Evolutionary conservation across 148 eudicot species (phyloP).

Genomic region (Mesembryanthemum crystallinum): DNA sequence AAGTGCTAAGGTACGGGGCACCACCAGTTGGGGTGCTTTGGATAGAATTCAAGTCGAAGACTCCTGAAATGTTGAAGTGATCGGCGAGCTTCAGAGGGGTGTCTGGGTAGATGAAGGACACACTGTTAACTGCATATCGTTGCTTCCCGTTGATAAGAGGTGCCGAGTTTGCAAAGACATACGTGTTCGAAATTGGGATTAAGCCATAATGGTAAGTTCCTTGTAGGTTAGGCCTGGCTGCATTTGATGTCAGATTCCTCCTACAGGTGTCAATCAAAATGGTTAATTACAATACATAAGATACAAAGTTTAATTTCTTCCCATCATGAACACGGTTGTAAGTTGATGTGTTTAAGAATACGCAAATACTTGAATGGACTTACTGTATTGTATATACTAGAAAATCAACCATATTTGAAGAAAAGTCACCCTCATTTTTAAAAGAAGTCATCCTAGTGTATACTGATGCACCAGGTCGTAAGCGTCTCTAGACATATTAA

Average conservation of each 20-base stretch:
- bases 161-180: conserved; percentile 67
- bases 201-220: conserved; percentile 93
- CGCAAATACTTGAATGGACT: no score
- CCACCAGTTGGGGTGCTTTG: conserved; percentile 57
- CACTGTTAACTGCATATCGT: conserved; percentile 77
- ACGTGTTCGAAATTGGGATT: conserved; percentile 49
- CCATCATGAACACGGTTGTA: no score
- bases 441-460: no score
- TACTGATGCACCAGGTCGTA: no score
- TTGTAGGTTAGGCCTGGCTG: conserved; percentile 97
- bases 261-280: conserved; percentile 30
- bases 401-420: no score
- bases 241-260: conserved; percentile 96
- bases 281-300: not conserved
- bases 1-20: conserved; percentile 44
- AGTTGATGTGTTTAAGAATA: no score
- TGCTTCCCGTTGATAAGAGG: conserved; percentile 66
- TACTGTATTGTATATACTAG: no score
- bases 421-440: no score
- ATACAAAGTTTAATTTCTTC: no score
- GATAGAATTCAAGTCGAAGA: conserved; percentile 60
- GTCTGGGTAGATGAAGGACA: conserved; percentile 63
- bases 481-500: no score
- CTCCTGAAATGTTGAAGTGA: conserved; percentile 78
- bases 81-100: conserved; percentile 95